These are phyloP conservation scores for Penicillium sp. DNA, from an alignment of 2,329 filamentous ascomycete species.

Conservation along the genomic window DNA sequence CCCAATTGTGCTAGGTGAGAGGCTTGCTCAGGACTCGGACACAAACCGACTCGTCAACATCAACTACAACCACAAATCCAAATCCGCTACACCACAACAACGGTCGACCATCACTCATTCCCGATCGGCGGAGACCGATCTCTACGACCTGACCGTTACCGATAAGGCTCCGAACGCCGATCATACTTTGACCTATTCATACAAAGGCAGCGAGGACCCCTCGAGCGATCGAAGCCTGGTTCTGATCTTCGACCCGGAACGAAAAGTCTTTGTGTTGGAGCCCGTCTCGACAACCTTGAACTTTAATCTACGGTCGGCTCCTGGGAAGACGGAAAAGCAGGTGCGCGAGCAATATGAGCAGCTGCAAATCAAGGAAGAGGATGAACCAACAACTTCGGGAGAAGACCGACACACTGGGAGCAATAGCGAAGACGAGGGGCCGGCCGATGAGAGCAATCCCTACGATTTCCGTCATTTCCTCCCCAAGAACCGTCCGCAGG, in stretches of 20 bases:
- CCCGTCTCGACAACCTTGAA: constrained; percentile 77
- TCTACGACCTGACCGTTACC: constrained; percentile 44
- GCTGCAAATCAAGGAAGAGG: constrained; percentile 48
- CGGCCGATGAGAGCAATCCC: constrained; percentile 47
- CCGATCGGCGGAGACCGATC: constrained; percentile 35
- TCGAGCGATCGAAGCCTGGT: constrained; percentile 41
- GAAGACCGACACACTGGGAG: constrained; percentile 34
- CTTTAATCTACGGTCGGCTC: constrained; percentile 77
- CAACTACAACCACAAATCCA: constrained; percentile 49
- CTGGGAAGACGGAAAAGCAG: constrained; percentile 63
- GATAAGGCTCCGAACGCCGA: constrained; percentile 43
- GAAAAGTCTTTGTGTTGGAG: constrained; percentile 78
- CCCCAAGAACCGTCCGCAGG: constrained; percentile 39
- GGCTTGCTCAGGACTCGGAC: constrained; percentile 34
- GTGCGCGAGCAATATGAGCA: constrained; percentile 68
- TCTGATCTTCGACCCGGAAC: constrained; percentile 72
- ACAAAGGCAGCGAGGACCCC: constrained; percentile 43
- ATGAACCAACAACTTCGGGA: constrained; percentile 34
- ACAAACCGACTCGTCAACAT: constrained; percentile 39
- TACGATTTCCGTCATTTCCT: constrained; percentile 53
- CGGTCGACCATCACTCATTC: constrained; percentile 39
- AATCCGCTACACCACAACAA: constrained; percentile 40
- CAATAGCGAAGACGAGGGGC: constrained; percentile 42
- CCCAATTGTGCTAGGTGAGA: constrained; percentile 47
- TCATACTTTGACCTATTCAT: constrained; percentile 40